A percentile compares a stretch with the other conserved stretches of the same genome.
These are phyloP conservation scores for Rhynchosporium secalis DNA, from an alignment of 2,329 filamentous ascomycete genomes.

Conservation along the genomic window DNA sequence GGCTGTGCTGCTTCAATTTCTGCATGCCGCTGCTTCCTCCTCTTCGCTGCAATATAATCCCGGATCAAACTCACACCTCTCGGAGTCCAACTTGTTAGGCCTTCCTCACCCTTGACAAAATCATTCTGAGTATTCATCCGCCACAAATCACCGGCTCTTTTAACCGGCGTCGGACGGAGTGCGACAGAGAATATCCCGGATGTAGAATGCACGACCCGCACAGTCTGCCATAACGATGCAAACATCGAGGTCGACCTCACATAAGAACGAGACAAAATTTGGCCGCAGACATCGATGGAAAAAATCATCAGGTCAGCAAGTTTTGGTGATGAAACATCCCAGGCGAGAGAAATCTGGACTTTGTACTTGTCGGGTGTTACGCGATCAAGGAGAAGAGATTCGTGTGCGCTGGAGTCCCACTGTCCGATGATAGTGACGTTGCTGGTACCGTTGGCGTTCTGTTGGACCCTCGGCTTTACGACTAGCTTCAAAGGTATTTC, in stretches of 20 bases:
- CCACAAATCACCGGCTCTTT: conserved; percentile 91
- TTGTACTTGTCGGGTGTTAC: conserved; percentile 90
- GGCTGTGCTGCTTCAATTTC: conserved; percentile 78
- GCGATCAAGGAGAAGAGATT: conserved; percentile 88
- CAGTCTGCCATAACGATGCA: conserved; percentile 80
- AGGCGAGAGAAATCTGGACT: conserved; percentile 82
- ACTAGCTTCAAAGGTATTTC: conserved; percentile 78
- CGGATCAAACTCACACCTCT: conserved; percentile 87
- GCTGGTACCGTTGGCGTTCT: conserved; percentile 86
- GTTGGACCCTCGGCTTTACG: conserved; percentile 74
- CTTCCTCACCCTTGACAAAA: conserved; percentile 95
- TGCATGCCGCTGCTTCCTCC: conserved; percentile 69
- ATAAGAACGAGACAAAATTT: conserved; percentile 81
- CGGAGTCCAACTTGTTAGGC: conserved; percentile 80
- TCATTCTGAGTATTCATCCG: conserved; percentile 92
- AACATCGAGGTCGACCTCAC: conserved; percentile 86
- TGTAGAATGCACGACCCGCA: conserved; percentile 82
- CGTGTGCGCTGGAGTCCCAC: conserved; percentile 95
- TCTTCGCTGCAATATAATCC: conserved; percentile 77
- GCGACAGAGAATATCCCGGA: conserved; percentile 84
- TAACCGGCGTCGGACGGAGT: conserved; percentile 85
- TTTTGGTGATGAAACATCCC: conserved; percentile 82
- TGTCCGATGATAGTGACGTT: conserved; percentile 86
- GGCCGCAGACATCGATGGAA: conserved; percentile 74
- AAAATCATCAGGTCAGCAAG: conserved; percentile 89